Evolutionary conservation across 176 grass and related monocot species (phyloP), one percentile per base, ranked within the genome.

Genomic region (Phoenix dactylifera): DNA sequence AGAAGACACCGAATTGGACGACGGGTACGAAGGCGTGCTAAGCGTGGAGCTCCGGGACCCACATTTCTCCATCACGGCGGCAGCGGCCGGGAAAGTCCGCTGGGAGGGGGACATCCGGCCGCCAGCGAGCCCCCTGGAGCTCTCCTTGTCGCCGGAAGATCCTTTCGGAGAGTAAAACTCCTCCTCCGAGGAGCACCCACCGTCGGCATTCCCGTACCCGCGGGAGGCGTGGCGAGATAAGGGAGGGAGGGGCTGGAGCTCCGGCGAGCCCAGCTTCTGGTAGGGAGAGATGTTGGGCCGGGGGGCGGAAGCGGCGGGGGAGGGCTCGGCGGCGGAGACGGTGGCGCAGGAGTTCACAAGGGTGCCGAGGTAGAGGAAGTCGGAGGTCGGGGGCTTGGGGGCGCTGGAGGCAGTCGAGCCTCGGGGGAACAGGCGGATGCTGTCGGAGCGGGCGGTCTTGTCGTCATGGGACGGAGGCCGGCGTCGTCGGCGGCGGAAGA

Each of bases 401-500:
- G 49, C 63, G 2, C 7, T 3, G 3, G 20, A 50, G 44, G 44
- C 54, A 1, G 29, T 6, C 32, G 29, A 16, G 25, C 20, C 53
- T 20, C 49, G 54, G 54, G 49, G 53, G 29, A 1, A 29, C 32
- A 69, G 20, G 54, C 87, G 89, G 54, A 80, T 73, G 69, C 81
- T 77, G 52, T 92, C 93, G 29, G 76, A 77, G 51, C 84, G 85
- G 49, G 79, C 18, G 68, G 79, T 67, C 63, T 79, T 67, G 24
- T 54, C 51, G 3, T 87, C 82, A 16, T 70, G 52, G 76, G 72
- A 59, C 51, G 55, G 4, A 55, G 62, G 48, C 68, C 49, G 29
- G 16, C 77, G 88, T 0, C 93, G 73, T 73, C 79, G 87, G 48
- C 75, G 73, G 78, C 92, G 80, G 76, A 98, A 85, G 76, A 85